Conservation (phyloP, 225 moss, liverwort and hornwort genomes). For the Marchantia paleacea region DNA sequence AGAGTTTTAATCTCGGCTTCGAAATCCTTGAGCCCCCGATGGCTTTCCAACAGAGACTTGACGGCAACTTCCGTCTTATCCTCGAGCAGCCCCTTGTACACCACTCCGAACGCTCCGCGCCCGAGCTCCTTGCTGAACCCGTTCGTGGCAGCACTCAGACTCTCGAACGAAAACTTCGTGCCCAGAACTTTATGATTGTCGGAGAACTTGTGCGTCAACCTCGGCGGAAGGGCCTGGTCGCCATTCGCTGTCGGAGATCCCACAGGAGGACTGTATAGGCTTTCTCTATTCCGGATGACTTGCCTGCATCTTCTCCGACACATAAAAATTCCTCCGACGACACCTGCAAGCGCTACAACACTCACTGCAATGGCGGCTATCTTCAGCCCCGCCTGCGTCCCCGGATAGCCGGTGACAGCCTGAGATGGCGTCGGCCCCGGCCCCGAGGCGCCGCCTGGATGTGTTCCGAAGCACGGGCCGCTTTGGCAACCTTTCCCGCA, state of each 20-base stretch:
- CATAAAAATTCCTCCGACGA: background rate
- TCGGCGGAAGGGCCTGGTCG: background rate
- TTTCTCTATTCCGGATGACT: background rate
- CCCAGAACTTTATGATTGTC: background rate
- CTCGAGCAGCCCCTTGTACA: slow-evolving; percentile 13
- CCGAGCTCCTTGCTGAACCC: slow-evolving; percentile 58
- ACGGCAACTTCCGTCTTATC: slow-evolving; percentile 19
- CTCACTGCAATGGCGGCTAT: too few relatives aligned
- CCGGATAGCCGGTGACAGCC: background rate
- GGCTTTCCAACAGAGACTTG: slow-evolving; percentile 49
- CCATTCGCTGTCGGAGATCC: background rate
- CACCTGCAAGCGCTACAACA: background rate
- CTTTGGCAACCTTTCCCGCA: background rate
- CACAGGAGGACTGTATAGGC: background rate
- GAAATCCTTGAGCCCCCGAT: slow-evolving; percentile 69
- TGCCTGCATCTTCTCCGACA: background rate
- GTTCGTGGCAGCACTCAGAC: slow-evolving; percentile 43
- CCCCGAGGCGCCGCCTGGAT: background rate
- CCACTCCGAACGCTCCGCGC: slow-evolving; percentile 58
- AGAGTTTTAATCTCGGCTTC: slow-evolving; percentile 67
- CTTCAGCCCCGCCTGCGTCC: too few relatives aligned
- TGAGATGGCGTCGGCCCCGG: background rate
- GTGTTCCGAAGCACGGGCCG: background rate
- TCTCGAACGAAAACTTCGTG: slow-evolving; percentile 6
- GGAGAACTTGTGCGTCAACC: background rate